These are phyloP conservation scores for Emergomyces orientalis DNA, from an alignment of 2,329 filamentous ascomycete species.

Conservation along the genomic window DNA sequence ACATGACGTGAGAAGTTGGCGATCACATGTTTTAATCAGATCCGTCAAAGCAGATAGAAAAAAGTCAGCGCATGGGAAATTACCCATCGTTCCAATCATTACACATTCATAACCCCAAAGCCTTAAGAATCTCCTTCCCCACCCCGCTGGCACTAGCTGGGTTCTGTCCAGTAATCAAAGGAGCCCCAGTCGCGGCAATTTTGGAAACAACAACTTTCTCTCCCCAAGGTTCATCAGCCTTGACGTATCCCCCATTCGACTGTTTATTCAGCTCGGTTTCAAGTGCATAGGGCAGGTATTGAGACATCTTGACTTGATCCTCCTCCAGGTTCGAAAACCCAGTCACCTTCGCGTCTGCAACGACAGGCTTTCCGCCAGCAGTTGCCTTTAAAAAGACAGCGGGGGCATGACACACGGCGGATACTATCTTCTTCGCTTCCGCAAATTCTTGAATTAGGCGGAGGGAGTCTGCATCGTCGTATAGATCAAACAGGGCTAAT, in stretches of 20 bases:
- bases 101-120: constrained; percentile 15
- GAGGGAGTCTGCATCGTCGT: constrained; percentile 33
- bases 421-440: constrained; percentile 40
- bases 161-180: constrained; percentile 43
- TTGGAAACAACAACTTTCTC: constrained; percentile 35
- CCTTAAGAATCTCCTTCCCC: constrained; percentile 37
- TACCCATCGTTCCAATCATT: background rate
- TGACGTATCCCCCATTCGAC: constrained; percentile 37
- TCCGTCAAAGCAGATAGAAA: background rate
- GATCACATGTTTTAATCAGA: too few relatives aligned
- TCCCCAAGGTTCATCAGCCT: constrained; percentile 38
- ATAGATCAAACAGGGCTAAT: constrained; percentile 44
- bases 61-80: background rate
- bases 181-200: constrained; percentile 21
- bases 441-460: constrained; percentile 41
- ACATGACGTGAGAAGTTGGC: background rate
- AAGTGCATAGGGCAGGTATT: constrained; percentile 39
- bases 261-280: constrained; percentile 37
- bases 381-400: constrained; percentile 39
- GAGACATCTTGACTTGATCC: constrained; percentile 31
- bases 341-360: constrained; percentile 36
- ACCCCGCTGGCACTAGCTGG: constrained; percentile 37
- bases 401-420: constrained; percentile 43
- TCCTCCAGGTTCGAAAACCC: constrained; percentile 43
- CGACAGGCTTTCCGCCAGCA: constrained; percentile 34